Base-by-base conservation (phyloP, 2,329 filamentous ascomycete genomes). In the Decorospora gaudefroyi region DNA sequence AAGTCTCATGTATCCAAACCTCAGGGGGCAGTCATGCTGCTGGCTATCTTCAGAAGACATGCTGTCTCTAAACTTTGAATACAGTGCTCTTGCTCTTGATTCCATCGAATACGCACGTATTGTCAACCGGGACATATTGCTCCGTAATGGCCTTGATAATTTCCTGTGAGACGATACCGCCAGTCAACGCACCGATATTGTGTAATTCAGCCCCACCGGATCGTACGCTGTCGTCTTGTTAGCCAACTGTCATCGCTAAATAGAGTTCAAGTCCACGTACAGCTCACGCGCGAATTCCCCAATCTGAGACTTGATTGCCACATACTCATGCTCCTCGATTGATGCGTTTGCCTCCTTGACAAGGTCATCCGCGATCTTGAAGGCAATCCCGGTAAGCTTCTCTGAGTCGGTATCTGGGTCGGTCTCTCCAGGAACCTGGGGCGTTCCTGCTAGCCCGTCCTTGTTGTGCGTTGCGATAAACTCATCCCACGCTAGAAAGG, bases 121-220 rank as follows among this genome's bases (percentile, higher is more conserved):
- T 84, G 64, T 85, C 80, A 6, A 85, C 73, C 1, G 83, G 82
- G 8, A 84, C 74, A 61, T 85, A 86, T 68, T 86, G 83, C 59
- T 79, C 77, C n/a, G 83, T 86, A 30, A 92, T 82, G 69, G 83
- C 79, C 68, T 99, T 99, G 74, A 99, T 95, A 51, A 92, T 83
- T 74, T 99, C 93, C 72, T 99, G 95, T n/a, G 92, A 90, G 33
- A 95, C 87, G 76, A 99, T 87, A 3, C 93, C 95, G 19, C 93
- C 95, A 1, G 85, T 87, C 42, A 96, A 74, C 17, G 91, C 86
- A 21, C 91, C 87, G 42, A 95, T 88, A 67, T 96, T 97, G 74
- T 99, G 93, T 47, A 99, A 75, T 69, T 99, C 95, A 40, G 84
- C 88, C 18, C 89, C 88, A 33, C 83, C 84, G 23, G 89, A 87